phyloP scores from a whole-genome alignment of 164 flowering plant genomes.

The Piper longum region DNA sequence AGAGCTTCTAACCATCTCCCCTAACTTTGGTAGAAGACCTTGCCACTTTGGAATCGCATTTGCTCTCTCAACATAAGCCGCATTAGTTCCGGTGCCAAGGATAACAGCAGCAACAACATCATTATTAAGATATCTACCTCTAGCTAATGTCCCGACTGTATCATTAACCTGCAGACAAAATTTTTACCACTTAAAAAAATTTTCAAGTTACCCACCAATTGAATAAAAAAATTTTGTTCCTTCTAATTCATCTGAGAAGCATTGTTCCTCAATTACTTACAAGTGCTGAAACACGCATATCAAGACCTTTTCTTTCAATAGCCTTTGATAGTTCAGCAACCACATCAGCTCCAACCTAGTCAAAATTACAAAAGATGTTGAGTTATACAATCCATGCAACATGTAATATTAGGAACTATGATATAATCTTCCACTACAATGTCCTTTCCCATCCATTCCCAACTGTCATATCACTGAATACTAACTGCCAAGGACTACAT shows the following conservation, averaged over 20 bases:
- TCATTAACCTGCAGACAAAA: slow-evolving; percentile 35
- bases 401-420: background rate
- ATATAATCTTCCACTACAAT: no score
- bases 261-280: slow-evolving; percentile 6
- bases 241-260: background rate
- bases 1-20: slow-evolving; percentile 25
- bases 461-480: no score
- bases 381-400: background rate
- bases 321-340: slow-evolving; percentile 25
- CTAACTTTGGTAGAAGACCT: slow-evolving; percentile 17
- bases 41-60: slow-evolving; percentile 15
- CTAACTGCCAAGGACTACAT: no score
- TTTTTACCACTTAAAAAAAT: background rate
- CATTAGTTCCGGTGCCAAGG: slow-evolving; percentile 38
- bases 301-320: slow-evolving; percentile 29
- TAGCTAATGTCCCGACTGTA: slow-evolving; percentile 38
- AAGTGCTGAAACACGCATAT: slow-evolving; percentile 28
- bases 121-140: slow-evolving; percentile 34
- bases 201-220: background rate
- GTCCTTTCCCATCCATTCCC: no score
- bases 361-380: background rate
- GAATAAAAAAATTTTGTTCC: background rate
- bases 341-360: slow-evolving; percentile 25
- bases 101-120: slow-evolving; percentile 39
- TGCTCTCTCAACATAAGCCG: slow-evolving; percentile 38